Evolutionary conservation across 139 green algal genomes (phyloP), one percentile per base, ranked within the genome.

Genomic region (Coccomyxa sp.): DNA sequence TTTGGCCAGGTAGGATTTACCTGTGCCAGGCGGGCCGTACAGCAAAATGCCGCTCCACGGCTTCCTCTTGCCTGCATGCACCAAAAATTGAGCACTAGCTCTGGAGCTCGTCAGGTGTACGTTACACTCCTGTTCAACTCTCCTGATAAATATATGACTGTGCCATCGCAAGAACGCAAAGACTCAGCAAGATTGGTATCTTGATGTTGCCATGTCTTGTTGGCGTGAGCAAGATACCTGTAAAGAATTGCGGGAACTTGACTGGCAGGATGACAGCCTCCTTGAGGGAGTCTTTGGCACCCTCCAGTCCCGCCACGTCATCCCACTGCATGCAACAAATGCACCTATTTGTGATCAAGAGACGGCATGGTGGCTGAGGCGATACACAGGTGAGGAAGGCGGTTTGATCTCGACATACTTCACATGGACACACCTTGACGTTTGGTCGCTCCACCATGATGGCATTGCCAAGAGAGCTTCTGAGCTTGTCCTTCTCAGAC

Each of bases 191-290:
- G n/a, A n/a, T n/a, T n/a, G n/a, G n/a, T n/a, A n/a, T n/a, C n/a
- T n/a, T 7, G 38, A 51, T 51, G 3, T 51, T 3, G 38, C 38
- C 38, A 51, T 7, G 38, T 51, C 38, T 51, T 51, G 38, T 51
- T 51, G 38, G 38, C 38, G 7, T n/a, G 31, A 1, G 71, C 23
- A 77, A n/a, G 27, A n/a, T 38, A 90, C 89, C 90, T 79, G 96
- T 99, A 92, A 99, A 99, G 84, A 99, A 99, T 88, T 99, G 96
- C n/a, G 97, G 97, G 89, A 98, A 99, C 89, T 99, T 99, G 74
- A 99, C 96, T 10, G 97, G 97, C 82, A 99, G 91, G 82, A 99
- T 98, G 30, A 99, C 97, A n/a, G 97, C 97, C 87, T 99, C 97
- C 82, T 99, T 98, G 13, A 99, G 89, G 13, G 96, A 89, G 63